phyloP scores from a whole-genome alignment of 352 stramenopile species.

The Phytophthora ramorum region DNA sequence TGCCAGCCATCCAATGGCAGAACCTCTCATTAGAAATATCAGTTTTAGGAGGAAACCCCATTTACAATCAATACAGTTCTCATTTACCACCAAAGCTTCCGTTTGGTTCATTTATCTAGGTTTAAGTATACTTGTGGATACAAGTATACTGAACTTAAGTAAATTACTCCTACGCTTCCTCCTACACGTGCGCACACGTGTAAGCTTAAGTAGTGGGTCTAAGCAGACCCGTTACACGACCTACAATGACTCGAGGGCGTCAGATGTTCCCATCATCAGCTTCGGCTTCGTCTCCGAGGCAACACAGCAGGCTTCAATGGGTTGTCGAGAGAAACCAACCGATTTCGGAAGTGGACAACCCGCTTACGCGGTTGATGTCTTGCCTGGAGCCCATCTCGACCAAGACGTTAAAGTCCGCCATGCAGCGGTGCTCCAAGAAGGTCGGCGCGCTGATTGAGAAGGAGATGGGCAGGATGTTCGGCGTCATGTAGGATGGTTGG shows the following conservation, averaged over 20 bases:
- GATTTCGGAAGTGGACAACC: slow-evolving; percentile 9
- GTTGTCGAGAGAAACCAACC: slow-evolving; percentile 6
- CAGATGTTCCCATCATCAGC: background rate
- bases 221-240: no score
- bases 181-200: no score
- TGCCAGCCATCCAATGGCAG: no score
- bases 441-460: slow-evolving; percentile 1
- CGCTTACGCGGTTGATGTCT: slow-evolving; percentile 4
- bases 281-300: slow-evolving; percentile 8
- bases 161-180: no score
- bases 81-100: no score
- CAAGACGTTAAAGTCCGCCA: slow-evolving; percentile 15
- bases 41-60: no score
- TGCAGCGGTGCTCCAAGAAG: background rate
- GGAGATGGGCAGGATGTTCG: background rate
- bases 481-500: background rate
- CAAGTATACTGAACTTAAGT: no score
- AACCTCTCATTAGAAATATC: no score
- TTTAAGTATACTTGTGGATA: no score
- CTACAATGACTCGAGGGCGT: background rate
- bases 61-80: no score
- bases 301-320: slow-evolving; percentile 14
- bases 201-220: no score
- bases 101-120: no score
- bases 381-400: background rate